A percentile compares a stretch with the other conserved stretches of the same genome.
These are phyloP conservation scores for Xylariaceae sp. DNA, from an alignment of 2,329 filamentous ascomycete species.

Conservation along the genomic window DNA sequence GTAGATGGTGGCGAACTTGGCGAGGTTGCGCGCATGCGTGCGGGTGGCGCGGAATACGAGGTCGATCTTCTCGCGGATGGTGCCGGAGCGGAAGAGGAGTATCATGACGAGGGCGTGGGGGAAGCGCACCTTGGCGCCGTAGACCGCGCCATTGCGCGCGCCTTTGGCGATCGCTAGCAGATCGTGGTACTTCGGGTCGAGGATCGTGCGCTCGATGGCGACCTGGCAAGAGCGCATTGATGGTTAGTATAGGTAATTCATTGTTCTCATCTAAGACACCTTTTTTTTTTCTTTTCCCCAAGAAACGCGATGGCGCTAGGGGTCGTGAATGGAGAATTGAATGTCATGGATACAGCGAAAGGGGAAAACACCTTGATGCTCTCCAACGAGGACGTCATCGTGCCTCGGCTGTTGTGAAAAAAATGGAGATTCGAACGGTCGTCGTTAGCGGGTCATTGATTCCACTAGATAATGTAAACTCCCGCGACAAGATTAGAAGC, in stretches of 20 bases:
- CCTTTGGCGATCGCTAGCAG: slow-evolving; percentile 82
- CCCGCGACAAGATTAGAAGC: neutral
- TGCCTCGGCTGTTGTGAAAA: slow-evolving; percentile 26
- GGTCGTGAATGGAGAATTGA: no score
- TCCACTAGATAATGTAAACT: neutral
- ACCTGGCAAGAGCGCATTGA: slow-evolving; percentile 41
- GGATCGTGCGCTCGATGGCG: slow-evolving; percentile 66
- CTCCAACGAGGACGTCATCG: slow-evolving; percentile 24
- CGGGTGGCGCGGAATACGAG: slow-evolving; percentile 81
- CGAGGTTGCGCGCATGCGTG: slow-evolving; percentile 87
- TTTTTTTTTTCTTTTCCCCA: no score
- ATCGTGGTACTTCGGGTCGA: slow-evolving; percentile 81
- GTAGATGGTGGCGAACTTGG: slow-evolving; percentile 86
- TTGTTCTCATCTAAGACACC: no score
- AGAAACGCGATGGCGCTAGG: no score
- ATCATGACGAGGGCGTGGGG: slow-evolving; percentile 98
- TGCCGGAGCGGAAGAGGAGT: slow-evolving; percentile 88
- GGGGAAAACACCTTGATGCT: slow-evolving; percentile 19
- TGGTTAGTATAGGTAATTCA: neutral
- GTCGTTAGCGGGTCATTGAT: neutral
- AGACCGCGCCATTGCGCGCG: slow-evolving; percentile 93
- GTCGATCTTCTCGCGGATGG: slow-evolving; percentile 69
- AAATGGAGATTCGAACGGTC: neutral
- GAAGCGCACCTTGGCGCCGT: slow-evolving; percentile 96
- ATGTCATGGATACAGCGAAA: neutral